Evolutionary conservation across 2,329 filamentous ascomycete genomes (phyloP).

Genomic region (Cercospora citrullina): DNA sequence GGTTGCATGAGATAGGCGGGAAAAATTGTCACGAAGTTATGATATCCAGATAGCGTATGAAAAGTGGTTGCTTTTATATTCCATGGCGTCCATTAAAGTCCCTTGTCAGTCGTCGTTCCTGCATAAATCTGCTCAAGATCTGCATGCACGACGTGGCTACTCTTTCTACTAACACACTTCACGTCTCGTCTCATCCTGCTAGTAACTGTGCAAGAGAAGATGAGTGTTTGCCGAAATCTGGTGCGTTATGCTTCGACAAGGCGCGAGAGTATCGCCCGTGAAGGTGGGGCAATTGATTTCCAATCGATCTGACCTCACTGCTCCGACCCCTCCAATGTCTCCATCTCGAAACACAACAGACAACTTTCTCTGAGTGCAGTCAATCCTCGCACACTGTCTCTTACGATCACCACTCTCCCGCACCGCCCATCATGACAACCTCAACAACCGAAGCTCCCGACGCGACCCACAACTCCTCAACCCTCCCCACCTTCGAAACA

Average conservation of each 20-base stretch:
- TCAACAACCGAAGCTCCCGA: not conserved
- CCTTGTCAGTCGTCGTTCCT: constrained; percentile 1
- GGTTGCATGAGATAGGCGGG: not conserved
- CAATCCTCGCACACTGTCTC: not conserved
- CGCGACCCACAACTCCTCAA: not conserved
- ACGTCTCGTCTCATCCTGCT: not conserved
- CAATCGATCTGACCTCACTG: constrained; percentile 7
- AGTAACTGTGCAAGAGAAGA: not conserved
- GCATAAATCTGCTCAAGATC: constrained; percentile 17
- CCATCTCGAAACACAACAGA: constrained; percentile 2
- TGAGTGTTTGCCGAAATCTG: not conserved
- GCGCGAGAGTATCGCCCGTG: not conserved
- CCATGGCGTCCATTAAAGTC: constrained; percentile 12
- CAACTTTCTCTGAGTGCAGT: constrained; percentile 2
- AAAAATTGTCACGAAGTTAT: constrained; percentile 13
- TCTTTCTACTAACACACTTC: too few relatives aligned
- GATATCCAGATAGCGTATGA: constrained; percentile 7
- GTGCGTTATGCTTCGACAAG: not conserved
- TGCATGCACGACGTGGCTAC: not conserved
- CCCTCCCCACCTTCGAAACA: constrained; percentile 61
- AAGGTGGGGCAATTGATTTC: constrained; percentile 11
- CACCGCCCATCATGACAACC: not conserved
- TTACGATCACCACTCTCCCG: not conserved
- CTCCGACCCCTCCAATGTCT: constrained; percentile 7
- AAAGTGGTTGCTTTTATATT: not conserved